These are phyloP conservation scores for Tolypocladium endophyticum DNA, from an alignment of 2,329 filamentous ascomycete genomes.

Conservation along the genomic window DNA sequence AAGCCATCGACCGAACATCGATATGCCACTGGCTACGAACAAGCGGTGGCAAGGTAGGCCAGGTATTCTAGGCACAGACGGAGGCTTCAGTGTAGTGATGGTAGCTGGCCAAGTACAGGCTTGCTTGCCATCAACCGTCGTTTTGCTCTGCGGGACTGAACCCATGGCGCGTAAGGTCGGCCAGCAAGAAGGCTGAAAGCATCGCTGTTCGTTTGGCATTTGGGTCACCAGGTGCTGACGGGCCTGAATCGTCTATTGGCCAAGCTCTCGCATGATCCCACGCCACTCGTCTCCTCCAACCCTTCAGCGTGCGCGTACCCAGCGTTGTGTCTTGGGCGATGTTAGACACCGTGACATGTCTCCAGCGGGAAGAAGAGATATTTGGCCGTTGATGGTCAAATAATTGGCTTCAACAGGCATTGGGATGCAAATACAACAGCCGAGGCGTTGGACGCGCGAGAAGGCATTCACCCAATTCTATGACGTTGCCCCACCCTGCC, in stretches of 20 bases:
- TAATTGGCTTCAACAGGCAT: background rate
- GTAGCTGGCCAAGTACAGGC: background rate
- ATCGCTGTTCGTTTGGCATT: background rate
- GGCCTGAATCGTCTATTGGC: background rate
- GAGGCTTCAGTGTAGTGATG: background rate
- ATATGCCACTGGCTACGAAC: background rate
- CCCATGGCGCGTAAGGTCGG: background rate
- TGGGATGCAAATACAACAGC: background rate
- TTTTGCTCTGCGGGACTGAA: no score
- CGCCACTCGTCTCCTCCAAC: background rate
- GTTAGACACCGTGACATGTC: background rate
- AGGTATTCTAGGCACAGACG: background rate
- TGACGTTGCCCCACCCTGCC: constrained; percentile 1
- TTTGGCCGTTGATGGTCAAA: background rate
- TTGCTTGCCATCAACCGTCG: background rate
- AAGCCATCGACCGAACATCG: background rate
- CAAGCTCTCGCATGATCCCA: background rate
- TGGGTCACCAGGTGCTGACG: background rate
- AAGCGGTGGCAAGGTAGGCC: background rate
- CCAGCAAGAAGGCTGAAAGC: background rate
- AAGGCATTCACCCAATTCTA: background rate
- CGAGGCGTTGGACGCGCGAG: background rate
- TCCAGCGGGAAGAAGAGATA: background rate
- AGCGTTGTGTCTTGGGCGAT: background rate
- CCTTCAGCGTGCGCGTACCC: no score